Conservation (phyloP, 163 green algal species). For the Trebouxiophyceae sp. region DNA sequence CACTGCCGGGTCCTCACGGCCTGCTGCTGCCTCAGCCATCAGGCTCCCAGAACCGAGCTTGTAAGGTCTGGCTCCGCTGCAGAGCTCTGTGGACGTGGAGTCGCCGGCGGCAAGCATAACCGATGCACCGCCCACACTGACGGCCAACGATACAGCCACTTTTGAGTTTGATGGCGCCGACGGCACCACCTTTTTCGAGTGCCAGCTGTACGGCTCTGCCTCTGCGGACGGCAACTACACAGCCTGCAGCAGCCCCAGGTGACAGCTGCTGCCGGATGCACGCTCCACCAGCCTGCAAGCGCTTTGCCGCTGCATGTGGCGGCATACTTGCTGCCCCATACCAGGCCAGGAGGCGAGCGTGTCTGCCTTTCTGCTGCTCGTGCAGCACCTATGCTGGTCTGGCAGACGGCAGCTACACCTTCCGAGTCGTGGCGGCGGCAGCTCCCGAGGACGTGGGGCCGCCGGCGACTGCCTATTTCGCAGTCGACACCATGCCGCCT, state of each 20-base stretch:
- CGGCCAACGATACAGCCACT: background rate
- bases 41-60: too few species aligned
- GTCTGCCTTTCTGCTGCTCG: slow-evolving; percentile 1
- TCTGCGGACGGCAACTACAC: background rate
- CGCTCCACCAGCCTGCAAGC: background rate
- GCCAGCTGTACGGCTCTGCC: background rate
- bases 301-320: background rate
- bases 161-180: background rate
- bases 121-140: background rate
- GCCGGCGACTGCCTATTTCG: slow-evolving; percentile 1
- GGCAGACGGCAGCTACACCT: slow-evolving; percentile 13
- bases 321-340: background rate
- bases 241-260: background rate
- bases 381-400: slow-evolving; percentile 6
- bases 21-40: too few species aligned
- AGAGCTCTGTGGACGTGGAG: background rate
- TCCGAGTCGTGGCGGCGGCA: slow-evolving; percentile 8
- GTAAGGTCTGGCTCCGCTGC: background rate
- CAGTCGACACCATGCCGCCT: slow-evolving; percentile 13
- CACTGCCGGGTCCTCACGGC: background rate
- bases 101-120: background rate
- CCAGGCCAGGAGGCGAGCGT: too few species aligned
- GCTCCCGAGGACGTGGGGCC: background rate
- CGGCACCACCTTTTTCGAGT: slow-evolving; percentile 1
- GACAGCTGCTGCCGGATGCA: background rate